Evolutionary conservation across 2,329 filamentous ascomycete genomes (phyloP).

Genomic region (Nothopassalora personata): DNA sequence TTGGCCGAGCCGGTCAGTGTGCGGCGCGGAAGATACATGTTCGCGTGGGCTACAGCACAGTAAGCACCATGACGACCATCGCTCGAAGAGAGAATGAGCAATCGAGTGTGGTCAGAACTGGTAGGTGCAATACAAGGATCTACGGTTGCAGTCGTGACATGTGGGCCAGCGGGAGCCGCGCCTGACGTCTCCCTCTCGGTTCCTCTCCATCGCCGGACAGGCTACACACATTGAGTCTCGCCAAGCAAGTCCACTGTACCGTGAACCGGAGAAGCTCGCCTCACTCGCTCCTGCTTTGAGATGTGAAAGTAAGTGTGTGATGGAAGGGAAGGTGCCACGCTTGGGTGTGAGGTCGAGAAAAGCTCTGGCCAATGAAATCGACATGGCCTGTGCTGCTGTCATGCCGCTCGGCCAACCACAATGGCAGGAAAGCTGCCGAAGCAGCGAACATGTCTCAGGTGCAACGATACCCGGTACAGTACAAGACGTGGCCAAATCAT

Average conservation of each 20-base stretch:
- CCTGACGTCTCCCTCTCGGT: background rate
- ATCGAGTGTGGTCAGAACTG: background rate
- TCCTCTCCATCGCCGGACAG: background rate
- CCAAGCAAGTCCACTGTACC: background rate
- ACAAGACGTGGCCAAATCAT: background rate
- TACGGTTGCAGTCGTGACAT: background rate
- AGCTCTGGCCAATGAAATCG: background rate
- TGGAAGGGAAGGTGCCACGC: background rate
- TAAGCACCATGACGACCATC: background rate
- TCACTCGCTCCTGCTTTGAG: background rate
- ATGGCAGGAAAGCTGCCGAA: background rate
- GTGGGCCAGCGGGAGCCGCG: background rate
- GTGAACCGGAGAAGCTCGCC: background rate
- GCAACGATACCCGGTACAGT: background rate
- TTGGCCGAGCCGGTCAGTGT: background rate
- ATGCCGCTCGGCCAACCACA: background rate
- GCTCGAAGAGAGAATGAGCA: background rate
- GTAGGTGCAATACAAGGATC: background rate
- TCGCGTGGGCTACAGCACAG: background rate
- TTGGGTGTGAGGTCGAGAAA: constrained; percentile 1
- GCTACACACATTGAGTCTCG: background rate
- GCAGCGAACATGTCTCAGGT: background rate
- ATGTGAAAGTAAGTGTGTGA: background rate
- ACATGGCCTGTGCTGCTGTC: background rate
- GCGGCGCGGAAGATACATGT: background rate